These are phyloP conservation scores for Mortierella sp. DNA, from an alignment of 371 early-diverging fungal species.

Conservation along the genomic window DNA sequence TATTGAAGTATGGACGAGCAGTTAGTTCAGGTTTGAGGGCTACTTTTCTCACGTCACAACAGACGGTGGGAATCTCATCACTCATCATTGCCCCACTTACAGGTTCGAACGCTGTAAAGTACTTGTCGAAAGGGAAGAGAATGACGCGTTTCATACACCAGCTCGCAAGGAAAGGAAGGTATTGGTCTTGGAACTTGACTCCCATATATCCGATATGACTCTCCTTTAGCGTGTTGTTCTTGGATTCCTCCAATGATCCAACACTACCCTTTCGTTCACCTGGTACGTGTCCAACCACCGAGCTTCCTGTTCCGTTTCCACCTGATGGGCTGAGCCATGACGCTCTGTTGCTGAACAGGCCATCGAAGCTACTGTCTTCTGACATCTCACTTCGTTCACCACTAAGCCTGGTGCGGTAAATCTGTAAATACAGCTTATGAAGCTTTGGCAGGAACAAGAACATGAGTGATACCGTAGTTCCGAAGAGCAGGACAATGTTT, in stretches of 20 bases:
- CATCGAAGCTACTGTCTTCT: slow-evolving; percentile 34
- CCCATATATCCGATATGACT: slow-evolving; percentile 67
- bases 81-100: no score
- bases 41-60: no score
- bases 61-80: no score
- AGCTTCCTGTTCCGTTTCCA: slow-evolving; percentile 9
- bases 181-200: slow-evolving; percentile 63
- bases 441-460: slow-evolving; percentile 67
- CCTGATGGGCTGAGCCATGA: slow-evolving; percentile 13
- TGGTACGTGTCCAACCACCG: slow-evolving; percentile 3
- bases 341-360: slow-evolving; percentile 23
- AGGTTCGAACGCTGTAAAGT: slow-evolving; percentile 63
- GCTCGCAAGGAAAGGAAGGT: slow-evolving; percentile 62
- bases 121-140: slow-evolving; percentile 63
- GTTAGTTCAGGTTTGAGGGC: no score
- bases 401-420: slow-evolving; percentile 6
- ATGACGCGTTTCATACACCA: slow-evolving; percentile 73
- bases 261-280: slow-evolving; percentile 39
- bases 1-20: neutral
- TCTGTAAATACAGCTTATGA: slow-evolving; percentile 39
- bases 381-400: slow-evolving; percentile 3
- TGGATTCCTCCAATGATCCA: slow-evolving; percentile 33
- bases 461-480: slow-evolving; percentile 64
- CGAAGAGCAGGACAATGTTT: slow-evolving; percentile 67
- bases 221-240: slow-evolving; percentile 48